Base-by-base conservation (phyloP, 1,139 yeast species). In the Wickerhamomyces sp. region DNA sequence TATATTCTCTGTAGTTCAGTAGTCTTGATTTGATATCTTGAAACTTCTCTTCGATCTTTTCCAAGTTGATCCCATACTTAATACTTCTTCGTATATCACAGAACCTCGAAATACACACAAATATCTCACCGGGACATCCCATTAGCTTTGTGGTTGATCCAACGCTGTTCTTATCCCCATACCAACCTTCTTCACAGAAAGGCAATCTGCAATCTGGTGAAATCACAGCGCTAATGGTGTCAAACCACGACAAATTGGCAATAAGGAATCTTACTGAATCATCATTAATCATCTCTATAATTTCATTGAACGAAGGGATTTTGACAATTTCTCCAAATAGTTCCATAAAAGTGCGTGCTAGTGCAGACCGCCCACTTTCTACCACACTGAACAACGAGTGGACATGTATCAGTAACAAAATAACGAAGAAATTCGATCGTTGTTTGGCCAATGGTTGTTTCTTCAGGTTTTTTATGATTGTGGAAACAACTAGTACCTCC, bases 41-140 rank as follows among this genome's bases (percentile, higher is more conserved):
- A 47, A 67, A 67, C 31, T 57, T 62, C 11, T 40, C 40, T 36
- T 56, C 51, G 11, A 59, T 44, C 13, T 14, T 32, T 14, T 50
- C 45, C n/a, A 45, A 31, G 30, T 46, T 42, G 41, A 42, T 37
- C 29, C 49, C 45, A 38, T 60, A 50, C 27, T 54, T 57, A 23
- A 67, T 45, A 29, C 67, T 67, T 52, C 67, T 67, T 40, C 80
- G 59, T 11, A 75, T 51, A 10, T 57, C 53, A 49, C 80, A 74
- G 3, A 76, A 66, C 44, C 68, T 65, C 2, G 69, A 61, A 58
- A 76, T 64, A 4, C 76, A 70, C 23, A 61, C 60, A 55, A 77
- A 76, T 1, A 77, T 68, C 47, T 75, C 80, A 2, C 79, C 79
- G 0, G 82, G 81, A 51, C 82, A 77, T 0, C 81, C 82, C 74